Conservation (phyloP, 192 early-diverging fungal genomes). For the Coemansia sp. region DNA sequence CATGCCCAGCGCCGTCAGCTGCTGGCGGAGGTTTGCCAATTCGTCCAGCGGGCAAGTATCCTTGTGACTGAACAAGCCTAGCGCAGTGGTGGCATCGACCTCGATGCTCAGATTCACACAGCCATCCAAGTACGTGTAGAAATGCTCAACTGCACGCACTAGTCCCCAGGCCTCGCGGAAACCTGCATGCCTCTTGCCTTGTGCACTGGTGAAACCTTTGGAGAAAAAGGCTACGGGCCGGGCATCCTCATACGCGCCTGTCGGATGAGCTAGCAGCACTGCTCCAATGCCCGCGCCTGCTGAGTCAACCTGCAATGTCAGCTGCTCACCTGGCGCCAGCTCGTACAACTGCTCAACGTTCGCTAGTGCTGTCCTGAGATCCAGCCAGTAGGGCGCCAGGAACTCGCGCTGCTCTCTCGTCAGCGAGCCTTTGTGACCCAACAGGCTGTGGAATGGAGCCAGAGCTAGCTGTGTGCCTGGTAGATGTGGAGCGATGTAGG, state of each 20-base stretch:
- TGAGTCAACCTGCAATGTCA: conserved; percentile 13
- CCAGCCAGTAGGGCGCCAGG: neutral
- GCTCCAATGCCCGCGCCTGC: conserved; percentile 12
- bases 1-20: conserved; percentile 7
- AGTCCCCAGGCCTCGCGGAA: conserved; percentile 10
- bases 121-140: conserved; percentile 17
- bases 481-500: neutral
- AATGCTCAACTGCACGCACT: neutral
- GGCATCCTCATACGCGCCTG: neutral
- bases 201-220: conserved; percentile 1
- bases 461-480: neutral
- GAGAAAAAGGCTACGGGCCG: conserved; percentile 12
- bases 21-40: neutral
- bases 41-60: neutral
- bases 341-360: neutral
- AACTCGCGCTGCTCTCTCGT: neutral
- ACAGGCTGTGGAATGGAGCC: neutral
- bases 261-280: conserved; percentile 5
- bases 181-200: conserved; percentile 4
- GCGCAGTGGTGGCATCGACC: conserved; percentile 11
- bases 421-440: neutral
- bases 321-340: conserved; percentile 7
- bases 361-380: neutral
- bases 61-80: neutral
- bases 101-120: conserved; percentile 9